Evolutionary conservation across 495 filamentous ascomycete genomes (phyloP), one percentile per base, ranked within the genome.

Genomic region (Podospora appendiculata): DNA sequence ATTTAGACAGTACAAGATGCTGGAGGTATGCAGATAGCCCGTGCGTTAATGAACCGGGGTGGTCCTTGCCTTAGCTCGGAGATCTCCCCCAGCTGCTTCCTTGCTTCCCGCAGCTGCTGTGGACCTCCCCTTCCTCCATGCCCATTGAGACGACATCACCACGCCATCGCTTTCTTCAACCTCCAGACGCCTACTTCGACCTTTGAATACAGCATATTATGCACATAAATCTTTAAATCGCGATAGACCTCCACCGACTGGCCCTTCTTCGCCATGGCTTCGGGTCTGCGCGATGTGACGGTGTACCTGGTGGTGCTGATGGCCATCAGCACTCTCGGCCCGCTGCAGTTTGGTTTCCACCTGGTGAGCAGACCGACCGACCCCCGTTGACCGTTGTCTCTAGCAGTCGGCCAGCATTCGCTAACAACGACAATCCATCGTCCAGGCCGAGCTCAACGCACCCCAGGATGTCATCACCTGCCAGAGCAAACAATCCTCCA

Each of bases 291-390:
- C 32, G 73, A 76, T 50, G 67, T 78, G 41, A 87, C 86, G 13
- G 69, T 76, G 36, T 90, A 87, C 60, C 72, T 91, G 48, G 56
- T 84, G 58, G 74, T 83, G 56, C 67, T 88, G 41, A 73, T 90
- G 34, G 68, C 76, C 43, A 75, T 87, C 59, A 74, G 77, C 45
- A 87, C 85, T 5, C 62, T 94, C 13, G 91, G 90, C 6, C 88
- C 93, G 3, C 79, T 96, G 8, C 90, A 95, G 60, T 97, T 96
- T 59, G 93, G 94, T 17, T 96, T 86, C 64, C 94, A 97, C 69
- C 67, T 98, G 68, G 92, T 95, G 79, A 62, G 69, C 46, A 41
- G 36, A 38, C 10, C 25, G 25, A 25, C n/a, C n/a, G n/a, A 25
- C 2, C 25, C 25, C 25, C 25, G 25, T 25, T 25, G 25, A 25